Percentiles rank a stretch among this genome's conserved stretches.
phyloP scores from a whole-genome alignment of 148 eudicot species.

The Chenopodium quinoa region DNA sequence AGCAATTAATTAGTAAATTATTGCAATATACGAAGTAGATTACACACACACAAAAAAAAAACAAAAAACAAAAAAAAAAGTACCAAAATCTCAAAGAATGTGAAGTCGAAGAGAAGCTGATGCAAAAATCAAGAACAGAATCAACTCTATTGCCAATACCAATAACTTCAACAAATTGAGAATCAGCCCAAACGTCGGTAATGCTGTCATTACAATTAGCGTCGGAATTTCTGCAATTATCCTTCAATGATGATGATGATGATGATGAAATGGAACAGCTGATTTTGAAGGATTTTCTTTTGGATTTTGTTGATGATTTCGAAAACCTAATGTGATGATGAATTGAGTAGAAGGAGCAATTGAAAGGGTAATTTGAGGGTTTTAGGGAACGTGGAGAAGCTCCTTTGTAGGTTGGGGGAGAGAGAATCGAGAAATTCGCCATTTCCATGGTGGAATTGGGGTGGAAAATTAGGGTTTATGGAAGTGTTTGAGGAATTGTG shows the following conservation, averaged over 20 bases:
- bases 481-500: neutral
- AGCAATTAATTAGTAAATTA: too few species aligned
- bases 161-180: conserved; percentile 45
- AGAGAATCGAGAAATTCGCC: conserved; percentile 11
- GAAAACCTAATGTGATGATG: neutral
- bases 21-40: neutral
- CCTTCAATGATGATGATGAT: neutral
- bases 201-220: neutral
- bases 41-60: too few species aligned
- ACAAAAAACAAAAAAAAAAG: too few species aligned
- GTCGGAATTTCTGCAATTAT: conserved; percentile 16
- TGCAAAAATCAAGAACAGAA: conserved; percentile 43
- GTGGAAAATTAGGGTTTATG: neutral
- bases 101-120: conserved; percentile 24
- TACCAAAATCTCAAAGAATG: conserved; percentile 45
- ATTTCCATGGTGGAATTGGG: neutral
- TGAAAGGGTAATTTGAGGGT: conserved; percentile 16
- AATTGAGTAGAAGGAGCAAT: neutral
- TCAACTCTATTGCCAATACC: conserved; percentile 51
- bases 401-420: neutral
- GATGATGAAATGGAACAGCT: conserved; percentile 9
- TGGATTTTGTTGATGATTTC: conserved; percentile 11
- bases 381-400: conserved; percentile 10
- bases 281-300: conserved; percentile 19
- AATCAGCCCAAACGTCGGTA: conserved; percentile 29